Percentiles rank a stretch among this genome's conserved stretches.
These are phyloP conservation scores for Kandelia obovata DNA, from an alignment of 345 rosid species.

Conservation along the genomic window DNA sequence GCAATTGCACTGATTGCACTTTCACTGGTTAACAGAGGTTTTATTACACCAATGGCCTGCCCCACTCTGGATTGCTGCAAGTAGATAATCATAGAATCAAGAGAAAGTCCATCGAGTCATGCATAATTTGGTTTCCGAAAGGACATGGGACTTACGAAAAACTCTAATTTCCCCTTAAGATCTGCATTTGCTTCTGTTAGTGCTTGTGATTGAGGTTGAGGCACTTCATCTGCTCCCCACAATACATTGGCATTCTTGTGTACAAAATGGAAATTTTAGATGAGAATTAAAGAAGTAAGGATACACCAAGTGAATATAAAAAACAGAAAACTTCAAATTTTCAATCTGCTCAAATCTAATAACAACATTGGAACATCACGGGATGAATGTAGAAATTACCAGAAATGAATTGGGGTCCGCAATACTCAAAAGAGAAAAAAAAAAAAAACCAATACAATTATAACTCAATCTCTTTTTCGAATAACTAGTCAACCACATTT, in stretches of 20 bases:
- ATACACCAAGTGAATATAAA: not conserved
- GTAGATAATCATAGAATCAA: constrained; percentile 8
- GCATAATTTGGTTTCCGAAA: not conserved
- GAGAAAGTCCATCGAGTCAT: not conserved
- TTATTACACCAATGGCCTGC: constrained; percentile 43
- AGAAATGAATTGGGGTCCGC: too few species aligned
- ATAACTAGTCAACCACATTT: too few species aligned
- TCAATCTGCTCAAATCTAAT: not conserved
- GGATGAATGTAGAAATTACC: not conserved
- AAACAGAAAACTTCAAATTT: not conserved
- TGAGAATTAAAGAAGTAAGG: not conserved
- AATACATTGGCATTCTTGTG: constrained; percentile 16
- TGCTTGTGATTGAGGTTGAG: constrained; percentile 8
- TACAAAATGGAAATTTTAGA: constrained; percentile 15
- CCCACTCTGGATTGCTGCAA: constrained; percentile 61
- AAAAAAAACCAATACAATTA: too few species aligned
- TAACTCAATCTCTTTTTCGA: too few species aligned
- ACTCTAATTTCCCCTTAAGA: constrained; percentile 51
- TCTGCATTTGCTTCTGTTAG: constrained; percentile 41
- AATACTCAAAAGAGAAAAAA: too few species aligned
- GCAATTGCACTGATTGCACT: constrained; percentile 28
- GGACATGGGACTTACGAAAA: constrained; percentile 46
- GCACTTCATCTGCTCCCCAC: constrained; percentile 14
- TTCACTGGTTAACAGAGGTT: constrained; percentile 37
- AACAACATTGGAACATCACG: not conserved